Conservation (phyloP, 2,329 filamentous ascomycete species). For the Trichophaea hybrida region DNA sequence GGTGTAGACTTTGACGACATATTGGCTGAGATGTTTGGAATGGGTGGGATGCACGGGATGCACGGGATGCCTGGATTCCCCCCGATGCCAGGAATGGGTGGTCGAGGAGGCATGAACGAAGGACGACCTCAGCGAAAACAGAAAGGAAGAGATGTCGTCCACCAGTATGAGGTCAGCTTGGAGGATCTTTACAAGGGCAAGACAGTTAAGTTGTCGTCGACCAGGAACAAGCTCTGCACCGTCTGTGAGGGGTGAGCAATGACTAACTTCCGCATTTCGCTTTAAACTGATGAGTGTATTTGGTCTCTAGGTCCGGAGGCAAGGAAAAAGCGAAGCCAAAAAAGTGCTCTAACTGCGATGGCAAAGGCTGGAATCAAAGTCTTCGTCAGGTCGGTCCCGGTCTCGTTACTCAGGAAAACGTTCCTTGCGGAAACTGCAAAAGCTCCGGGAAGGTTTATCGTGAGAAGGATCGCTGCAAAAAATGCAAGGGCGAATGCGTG, state of each 20-base stretch:
- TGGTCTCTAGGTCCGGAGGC: conserved; percentile 46
- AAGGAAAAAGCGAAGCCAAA: conserved; percentile 82
- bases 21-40: conserved; percentile 79
- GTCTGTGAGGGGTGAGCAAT: conserved; percentile 56
- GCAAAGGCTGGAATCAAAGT: conserved; percentile 60
- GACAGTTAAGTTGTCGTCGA: conserved; percentile 91
- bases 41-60: conserved; percentile 49
- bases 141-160: conserved; percentile 70
- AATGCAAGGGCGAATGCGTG: conserved; percentile 87
- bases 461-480: conserved; percentile 96
- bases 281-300: neutral
- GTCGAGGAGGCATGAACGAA: conserved; percentile 33
- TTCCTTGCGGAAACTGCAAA: conserved; percentile 67
- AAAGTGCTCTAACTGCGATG: conserved; percentile 71
- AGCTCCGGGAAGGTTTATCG: conserved; percentile 79
- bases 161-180: conserved; percentile 76
- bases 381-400: conserved; percentile 76
- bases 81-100: conserved; percentile 32
- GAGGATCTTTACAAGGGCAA: conserved; percentile 98
- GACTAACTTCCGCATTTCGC: neutral
- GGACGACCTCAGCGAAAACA: conserved; percentile 45
- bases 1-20: conserved; percentile 84
- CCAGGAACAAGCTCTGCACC: conserved; percentile 81
- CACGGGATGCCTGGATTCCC: conserved; percentile 38
- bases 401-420: conserved; percentile 64